Conservation (phyloP, 108 stramenopile species). For the Skeletonema tropicum region DNA sequence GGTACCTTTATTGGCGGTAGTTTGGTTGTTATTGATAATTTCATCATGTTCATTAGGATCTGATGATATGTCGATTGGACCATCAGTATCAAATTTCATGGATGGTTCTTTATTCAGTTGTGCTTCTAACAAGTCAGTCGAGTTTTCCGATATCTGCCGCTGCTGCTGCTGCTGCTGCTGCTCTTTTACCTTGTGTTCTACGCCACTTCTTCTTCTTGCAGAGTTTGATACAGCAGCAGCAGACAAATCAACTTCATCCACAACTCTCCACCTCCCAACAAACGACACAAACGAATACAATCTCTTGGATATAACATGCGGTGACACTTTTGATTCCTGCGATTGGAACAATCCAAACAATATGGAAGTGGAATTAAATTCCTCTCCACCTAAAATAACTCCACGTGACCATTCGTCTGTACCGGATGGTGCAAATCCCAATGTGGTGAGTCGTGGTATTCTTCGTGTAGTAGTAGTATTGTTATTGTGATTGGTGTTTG, state of each 20-base stretch:
- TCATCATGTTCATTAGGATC: background rate
- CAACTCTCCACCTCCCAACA: slow-evolving; percentile 35
- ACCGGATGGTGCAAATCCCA: slow-evolving; percentile 44
- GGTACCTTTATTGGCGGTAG: background rate
- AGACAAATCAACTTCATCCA: background rate
- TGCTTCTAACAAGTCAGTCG: slow-evolving; percentile 16
- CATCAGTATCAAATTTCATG: background rate
- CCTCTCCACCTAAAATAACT: background rate
- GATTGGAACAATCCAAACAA: background rate
- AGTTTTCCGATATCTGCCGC: slow-evolving; percentile 8
- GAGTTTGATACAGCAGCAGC: background rate
- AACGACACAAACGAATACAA: slow-evolving; percentile 32
- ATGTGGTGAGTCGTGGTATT: slow-evolving; percentile 18
- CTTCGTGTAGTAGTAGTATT: background rate
- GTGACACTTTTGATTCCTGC: background rate
- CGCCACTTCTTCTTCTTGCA: background rate
- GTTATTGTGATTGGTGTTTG: too few species aligned
- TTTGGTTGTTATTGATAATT: background rate
- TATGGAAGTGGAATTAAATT: slow-evolving; percentile 8
- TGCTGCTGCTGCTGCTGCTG: background rate
- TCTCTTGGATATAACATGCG: slow-evolving; percentile 22
- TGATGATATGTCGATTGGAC: background rate
- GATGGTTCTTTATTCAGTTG: slow-evolving; percentile 33
- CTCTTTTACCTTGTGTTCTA: too few species aligned
- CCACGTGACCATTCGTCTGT: slow-evolving; percentile 35